Evolutionary conservation across 1,139 yeast genomes (phyloP), one percentile per base, ranked within the genome.

Genomic region (Candida sp.): DNA sequence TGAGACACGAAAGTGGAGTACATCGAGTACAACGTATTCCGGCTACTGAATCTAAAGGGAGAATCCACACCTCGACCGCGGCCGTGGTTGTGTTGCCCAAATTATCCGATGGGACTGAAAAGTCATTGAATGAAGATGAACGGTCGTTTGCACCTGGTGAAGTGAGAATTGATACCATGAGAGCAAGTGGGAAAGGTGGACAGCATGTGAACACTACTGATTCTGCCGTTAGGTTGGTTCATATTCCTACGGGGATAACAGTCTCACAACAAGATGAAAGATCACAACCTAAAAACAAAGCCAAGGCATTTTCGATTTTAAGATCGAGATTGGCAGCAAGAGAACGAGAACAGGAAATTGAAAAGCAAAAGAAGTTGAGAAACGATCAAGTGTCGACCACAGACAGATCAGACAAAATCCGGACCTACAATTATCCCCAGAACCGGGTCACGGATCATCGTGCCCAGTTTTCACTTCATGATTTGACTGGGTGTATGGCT

Each of bases 171-270:
- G 99, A 95, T 62, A 89, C 95, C 11, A 95, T 91, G 97, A 74
- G 99, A 55, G 89, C 99, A 0, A 83, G 97, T 43, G 99, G 99
- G 3, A 87, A 95, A 51, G 99, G 99, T 44, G 99, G 99, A 0
- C 99, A 93, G 66, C 99, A 95, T 60, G 99, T 93, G 39, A 93
- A 95, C 60, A 93, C 97, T 19, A 93, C 99, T 0, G 99, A 93
- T 61, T 89, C 97, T 1, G 99, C 99, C 0, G 98, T 93, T 19
- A 75, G 99, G 54, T 68, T 95, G 34, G 90, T 95, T 0, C 99
- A 93, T 65, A 73, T 86, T 19, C 98, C 99, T 2, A 84, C 97
- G 0, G 97, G 98, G 3, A 82, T 89, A 37, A 84, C 82, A 11
- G 97, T 93, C 3, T 75, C 82, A 43, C 95, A 93, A 73, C 99